A percentile compares a stretch with the other conserved stretches of the same genome.
Conservation (phyloP, 2,329 filamentous ascomycete genomes). For the Graphium sp. region DNA sequence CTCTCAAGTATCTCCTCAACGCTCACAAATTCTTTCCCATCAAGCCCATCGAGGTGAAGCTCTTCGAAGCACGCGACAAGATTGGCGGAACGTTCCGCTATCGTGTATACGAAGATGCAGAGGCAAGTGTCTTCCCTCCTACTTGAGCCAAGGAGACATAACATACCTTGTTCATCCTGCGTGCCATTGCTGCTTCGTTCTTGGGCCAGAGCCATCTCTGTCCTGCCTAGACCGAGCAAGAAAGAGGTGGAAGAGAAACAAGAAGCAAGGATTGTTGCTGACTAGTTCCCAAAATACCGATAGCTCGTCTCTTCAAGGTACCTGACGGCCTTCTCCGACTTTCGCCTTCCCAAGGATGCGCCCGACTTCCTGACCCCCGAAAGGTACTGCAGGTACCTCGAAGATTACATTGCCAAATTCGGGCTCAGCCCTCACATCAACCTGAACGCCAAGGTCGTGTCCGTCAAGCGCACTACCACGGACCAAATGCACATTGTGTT, state of each 20-base stretch:
- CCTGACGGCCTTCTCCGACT: conserved; percentile 31
- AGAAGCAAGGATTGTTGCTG: no score
- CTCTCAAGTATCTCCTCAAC: conserved; percentile 20
- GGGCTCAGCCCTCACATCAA: conserved; percentile 18
- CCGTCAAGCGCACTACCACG: conserved; percentile 8
- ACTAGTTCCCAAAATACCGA: no score
- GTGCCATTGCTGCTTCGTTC: no score
- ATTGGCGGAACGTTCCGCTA: conserved; percentile 30
- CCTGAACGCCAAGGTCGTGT: conserved; percentile 14
- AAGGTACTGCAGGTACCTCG: conserved; percentile 23
- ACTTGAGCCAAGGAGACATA: conserved; percentile 1
- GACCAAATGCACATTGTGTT: conserved; percentile 7
- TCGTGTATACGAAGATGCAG: conserved; percentile 28
- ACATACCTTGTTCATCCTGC: no score
- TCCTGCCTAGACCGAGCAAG: no score
- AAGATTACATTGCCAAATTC: conserved; percentile 20
- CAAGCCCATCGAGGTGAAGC: conserved; percentile 18
- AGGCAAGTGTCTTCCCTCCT: conserved; percentile 11
- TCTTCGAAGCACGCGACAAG: conserved; percentile 24
- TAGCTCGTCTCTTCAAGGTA: conserved; percentile 31
- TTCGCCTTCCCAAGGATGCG: conserved; percentile 19
- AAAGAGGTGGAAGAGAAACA: no score
- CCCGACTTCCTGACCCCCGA: conserved; percentile 25
- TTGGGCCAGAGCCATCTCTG: no score
- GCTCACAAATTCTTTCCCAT: conserved; percentile 19